Percentiles rank a stretch among this genome's conserved stretches.
phyloP scores from a whole-genome alignment of 1,139 yeast species.

The Candida labiduridarum region DNA sequence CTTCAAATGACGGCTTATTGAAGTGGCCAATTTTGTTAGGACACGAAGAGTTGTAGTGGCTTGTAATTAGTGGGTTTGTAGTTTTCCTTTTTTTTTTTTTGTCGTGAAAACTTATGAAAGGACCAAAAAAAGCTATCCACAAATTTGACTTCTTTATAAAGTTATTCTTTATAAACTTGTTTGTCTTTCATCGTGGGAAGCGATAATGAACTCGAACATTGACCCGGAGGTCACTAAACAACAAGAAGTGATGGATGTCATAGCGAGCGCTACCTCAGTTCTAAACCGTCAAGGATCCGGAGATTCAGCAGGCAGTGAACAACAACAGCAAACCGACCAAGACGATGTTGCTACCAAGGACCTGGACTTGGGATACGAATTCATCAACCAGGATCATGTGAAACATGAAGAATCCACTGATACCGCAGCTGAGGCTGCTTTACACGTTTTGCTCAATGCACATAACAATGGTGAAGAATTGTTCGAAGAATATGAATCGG shows the following conservation, averaged over 20 bases:
- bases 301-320: background rate
- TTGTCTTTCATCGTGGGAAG: background rate
- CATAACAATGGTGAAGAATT: background rate
- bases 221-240: constrained; percentile 13
- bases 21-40: background rate
- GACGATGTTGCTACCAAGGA: background rate
- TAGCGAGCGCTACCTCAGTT: background rate
- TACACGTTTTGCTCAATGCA: constrained; percentile 9
- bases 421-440: constrained; percentile 13
- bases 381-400: constrained; percentile 1
- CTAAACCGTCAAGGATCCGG: background rate
- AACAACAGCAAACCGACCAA: background rate
- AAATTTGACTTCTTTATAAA: background rate
- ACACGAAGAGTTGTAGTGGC: background rate
- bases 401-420: constrained; percentile 1
- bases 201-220: constrained; percentile 19
- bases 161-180: background rate
- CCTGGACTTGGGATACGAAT: background rate
- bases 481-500: constrained; percentile 1
- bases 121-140: background rate
- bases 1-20: background rate
- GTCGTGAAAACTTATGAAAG: background rate
- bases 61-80: background rate
- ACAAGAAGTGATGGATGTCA: constrained; percentile 8
- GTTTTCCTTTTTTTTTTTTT: background rate